Conservation (phyloP, 2,329 filamentous ascomycete genomes). For the Ascochyta koolunga region DNA sequence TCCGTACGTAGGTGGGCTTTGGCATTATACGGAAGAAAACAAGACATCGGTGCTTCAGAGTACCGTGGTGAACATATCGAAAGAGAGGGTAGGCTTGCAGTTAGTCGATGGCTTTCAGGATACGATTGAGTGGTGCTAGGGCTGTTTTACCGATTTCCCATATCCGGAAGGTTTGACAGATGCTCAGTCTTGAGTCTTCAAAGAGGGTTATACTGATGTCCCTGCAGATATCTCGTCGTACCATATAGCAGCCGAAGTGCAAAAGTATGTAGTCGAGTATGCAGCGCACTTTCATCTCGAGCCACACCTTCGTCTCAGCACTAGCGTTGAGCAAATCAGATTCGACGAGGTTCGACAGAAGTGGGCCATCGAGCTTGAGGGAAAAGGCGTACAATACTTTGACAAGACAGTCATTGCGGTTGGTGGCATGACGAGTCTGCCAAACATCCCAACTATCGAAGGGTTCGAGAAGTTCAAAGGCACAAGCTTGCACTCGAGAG, state of each 20-base stretch:
- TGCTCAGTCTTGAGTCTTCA: no score
- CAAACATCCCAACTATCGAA: constrained; percentile 25
- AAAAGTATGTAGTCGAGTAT: constrained; percentile 28
- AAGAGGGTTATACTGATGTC: neutral
- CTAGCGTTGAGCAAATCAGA: constrained; percentile 15
- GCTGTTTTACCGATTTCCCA: constrained; percentile 32
- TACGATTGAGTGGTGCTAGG: constrained; percentile 2
- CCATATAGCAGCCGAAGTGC: constrained; percentile 27
- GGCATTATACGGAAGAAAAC: constrained; percentile 29
- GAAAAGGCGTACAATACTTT: constrained; percentile 15
- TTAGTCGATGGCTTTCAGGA: neutral
- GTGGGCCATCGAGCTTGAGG: constrained; percentile 20
- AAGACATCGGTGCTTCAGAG: constrained; percentile 28
- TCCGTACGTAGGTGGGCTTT: constrained; percentile 29
- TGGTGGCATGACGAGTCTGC: constrained; percentile 23
- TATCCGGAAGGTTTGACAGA: constrained; percentile 18
- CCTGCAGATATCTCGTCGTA: constrained; percentile 18
- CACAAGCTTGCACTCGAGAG: constrained; percentile 17
- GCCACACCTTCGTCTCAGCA: constrained; percentile 20
- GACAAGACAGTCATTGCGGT: constrained; percentile 31
- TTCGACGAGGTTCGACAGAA: constrained; percentile 20
- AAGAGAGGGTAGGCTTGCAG: constrained; percentile 19
- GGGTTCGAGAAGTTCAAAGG: constrained; percentile 26
- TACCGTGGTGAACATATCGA: constrained; percentile 30
- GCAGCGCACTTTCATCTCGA: constrained; percentile 24